Evolutionary conservation across 2,329 filamentous ascomycete genomes (phyloP), one percentile per base, ranked within the genome.

Genomic region (Pyricularia sp.): DNA sequence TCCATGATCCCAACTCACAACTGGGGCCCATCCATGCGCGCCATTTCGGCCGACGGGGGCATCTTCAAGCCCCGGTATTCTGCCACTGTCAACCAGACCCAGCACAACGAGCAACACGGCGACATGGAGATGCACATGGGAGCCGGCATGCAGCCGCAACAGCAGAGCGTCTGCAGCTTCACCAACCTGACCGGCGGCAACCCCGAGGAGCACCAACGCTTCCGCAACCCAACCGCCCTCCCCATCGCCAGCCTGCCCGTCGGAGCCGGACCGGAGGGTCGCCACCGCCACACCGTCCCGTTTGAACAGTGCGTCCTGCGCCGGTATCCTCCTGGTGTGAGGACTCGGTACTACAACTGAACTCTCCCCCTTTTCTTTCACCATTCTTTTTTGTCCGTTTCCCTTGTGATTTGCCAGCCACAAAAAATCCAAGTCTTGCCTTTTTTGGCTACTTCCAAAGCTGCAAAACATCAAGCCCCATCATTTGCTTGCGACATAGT

Each of bases 201-300:
- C 13, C 26, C 62, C 53, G 24, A 19, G 24, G 13, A 40, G 13
- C 33, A 26, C 5, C 49, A 40, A 30, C 26, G 16, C 26, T 9
- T 19, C 31, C 9, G 28, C 62, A 31, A 59, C 3, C 22, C 67
- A 5, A 30, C 7, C 28, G 30, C 35, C 5, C 60, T 66, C 12
- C 71, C 74, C 0, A 67, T 77, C 30, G 73, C 72, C 7, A 77
- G 76, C 1, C 71, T 78, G 1, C 78, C 78, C 24, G 69, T 79
- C 22, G 77, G 77, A 28, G 77, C 77, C 24, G 78, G 78, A 0
- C 77, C 78, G 8, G 78, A 79, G 68, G 75, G 74, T 26, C 60
- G 64, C 4, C 64, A 61, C 2, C 55, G 63, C 22, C 69, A 70
- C 24, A 63, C 65, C 9, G 13, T 33, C 9, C 62, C 65, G 0